phyloP scores from a whole-genome alignment of 148 eudicot genomes.

The Chenopodium album region DNA sequence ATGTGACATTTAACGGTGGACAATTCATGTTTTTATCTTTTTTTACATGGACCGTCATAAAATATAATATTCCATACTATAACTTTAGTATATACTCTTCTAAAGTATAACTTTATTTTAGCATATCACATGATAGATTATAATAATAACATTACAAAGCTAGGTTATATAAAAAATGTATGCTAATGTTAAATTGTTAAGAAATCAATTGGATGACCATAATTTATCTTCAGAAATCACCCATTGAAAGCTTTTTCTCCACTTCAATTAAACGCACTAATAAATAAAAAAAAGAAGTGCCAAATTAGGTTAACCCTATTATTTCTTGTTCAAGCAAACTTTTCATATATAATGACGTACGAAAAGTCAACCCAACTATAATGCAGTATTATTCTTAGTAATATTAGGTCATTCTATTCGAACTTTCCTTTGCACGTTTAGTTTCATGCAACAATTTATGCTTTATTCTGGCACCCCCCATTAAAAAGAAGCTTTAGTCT shows the following conservation, averaged over 20 bases:
- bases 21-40: not conserved
- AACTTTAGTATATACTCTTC: not conserved
- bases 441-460: not conserved
- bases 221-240: not conserved
- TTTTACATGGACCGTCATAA: not conserved
- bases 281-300: slow-evolving; percentile 14
- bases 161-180: not conserved
- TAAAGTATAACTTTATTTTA: not conserved
- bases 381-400: not conserved
- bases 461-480: not conserved
- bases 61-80: not conserved
- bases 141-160: not conserved
- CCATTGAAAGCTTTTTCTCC: slow-evolving; percentile 8
- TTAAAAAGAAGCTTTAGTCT: too few relatives aligned
- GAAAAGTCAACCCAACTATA: slow-evolving; percentile 1
- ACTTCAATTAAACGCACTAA: slow-evolving; percentile 28
- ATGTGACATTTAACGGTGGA: not conserved
- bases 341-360: not conserved
- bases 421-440: not conserved
- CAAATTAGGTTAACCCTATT: slow-evolving; percentile 22
- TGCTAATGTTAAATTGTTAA: too few relatives aligned
- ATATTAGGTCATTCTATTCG: not conserved
- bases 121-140: not conserved
- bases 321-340: slow-evolving; percentile 2
- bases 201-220: not conserved